Conservation (phyloP, 2,329 filamentous ascomycete species). For the Penicillium crustosum region DNA sequence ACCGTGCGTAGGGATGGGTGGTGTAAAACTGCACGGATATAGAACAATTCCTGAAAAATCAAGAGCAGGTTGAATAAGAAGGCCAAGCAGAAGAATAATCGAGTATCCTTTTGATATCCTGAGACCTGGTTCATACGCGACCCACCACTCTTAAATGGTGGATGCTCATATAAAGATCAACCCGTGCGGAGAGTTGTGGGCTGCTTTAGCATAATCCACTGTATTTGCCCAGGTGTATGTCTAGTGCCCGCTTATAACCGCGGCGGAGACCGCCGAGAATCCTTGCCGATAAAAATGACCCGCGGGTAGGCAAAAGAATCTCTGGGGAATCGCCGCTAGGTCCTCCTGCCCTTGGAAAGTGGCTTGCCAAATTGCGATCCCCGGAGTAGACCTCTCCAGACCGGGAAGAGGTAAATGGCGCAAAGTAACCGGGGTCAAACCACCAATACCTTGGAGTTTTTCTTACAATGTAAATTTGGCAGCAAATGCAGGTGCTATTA, state of each 20-base stretch:
- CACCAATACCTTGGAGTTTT: background rate
- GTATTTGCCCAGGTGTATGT: background rate
- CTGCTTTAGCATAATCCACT: background rate
- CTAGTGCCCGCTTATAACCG: slow-evolving; percentile 2
- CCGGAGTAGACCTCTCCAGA: background rate
- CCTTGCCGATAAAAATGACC: background rate
- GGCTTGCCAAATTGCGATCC: background rate
- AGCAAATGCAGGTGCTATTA: background rate
- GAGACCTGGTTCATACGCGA: background rate
- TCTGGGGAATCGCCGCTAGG: slow-evolving; percentile 3
- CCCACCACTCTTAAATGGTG: background rate
- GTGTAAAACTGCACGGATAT: background rate
- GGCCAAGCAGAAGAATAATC: background rate
- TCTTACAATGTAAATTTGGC: background rate
- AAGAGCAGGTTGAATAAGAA: background rate
- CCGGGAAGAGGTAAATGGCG: background rate
- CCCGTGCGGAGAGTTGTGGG: background rate
- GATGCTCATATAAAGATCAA: background rate
- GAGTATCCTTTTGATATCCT: background rate
- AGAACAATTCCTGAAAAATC: background rate
- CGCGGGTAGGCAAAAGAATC: slow-evolving; percentile 4
- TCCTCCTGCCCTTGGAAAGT: background rate
- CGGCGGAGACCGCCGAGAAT: slow-evolving; percentile 4
- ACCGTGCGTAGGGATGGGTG: background rate
- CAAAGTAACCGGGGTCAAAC: background rate